Base-by-base conservation (phyloP, 306 rosid species). In the Sindora glabra region DNA sequence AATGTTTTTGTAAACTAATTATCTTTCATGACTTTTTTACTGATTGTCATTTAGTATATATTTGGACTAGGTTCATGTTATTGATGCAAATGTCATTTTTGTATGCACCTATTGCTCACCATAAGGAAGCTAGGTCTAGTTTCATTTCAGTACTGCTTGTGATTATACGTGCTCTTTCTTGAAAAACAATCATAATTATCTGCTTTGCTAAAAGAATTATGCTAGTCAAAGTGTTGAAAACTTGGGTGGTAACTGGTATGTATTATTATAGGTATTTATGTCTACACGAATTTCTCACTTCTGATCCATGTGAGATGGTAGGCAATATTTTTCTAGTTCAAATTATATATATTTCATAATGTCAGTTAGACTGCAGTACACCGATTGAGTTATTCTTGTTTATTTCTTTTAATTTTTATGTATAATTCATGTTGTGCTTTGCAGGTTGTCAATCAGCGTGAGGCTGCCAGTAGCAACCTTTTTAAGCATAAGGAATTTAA, bases 401-500 rank as follows among this genome's bases (percentile, higher is more conserved):
- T n/a, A n/a, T n/a, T n/a, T n/a, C n/a, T n/a, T n/a, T n/a, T n/a
- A n/a, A n/a, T n/a, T n/a, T n/a, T n/a, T n/a, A n/a, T n/a, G n/a
- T n/a, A n/a, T 17, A 59, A 32, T 64, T 53, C 41, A 5, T 70
- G 69, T 62, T 78, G 33, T 54, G 42, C 65, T 66, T 50, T 73
- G 60, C 89, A 94, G 99, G 69, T 94, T 40, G 80, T 82, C 61
- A 86, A 86, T 76, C 99, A 94, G 79, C 95, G 99, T 23, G 95
- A 89, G 73, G 89, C 78, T 73, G 90, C 90, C 33, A 94, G 89
- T 55, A 89, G 97, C 74, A 89, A 68, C 70, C 81, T 94, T 54
- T 94, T 94, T 64, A 78, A 81, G 84, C 96, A 86, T 55, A 94
- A 94, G 61, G 99, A 94, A 67, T 94, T 94, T 70, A 94, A 94